Percentiles rank a stretch among this genome's conserved stretches.
phyloP scores from a whole-genome alignment of 495 filamentous ascomycete genomes.

The Pseudevernia furfuracea region DNA sequence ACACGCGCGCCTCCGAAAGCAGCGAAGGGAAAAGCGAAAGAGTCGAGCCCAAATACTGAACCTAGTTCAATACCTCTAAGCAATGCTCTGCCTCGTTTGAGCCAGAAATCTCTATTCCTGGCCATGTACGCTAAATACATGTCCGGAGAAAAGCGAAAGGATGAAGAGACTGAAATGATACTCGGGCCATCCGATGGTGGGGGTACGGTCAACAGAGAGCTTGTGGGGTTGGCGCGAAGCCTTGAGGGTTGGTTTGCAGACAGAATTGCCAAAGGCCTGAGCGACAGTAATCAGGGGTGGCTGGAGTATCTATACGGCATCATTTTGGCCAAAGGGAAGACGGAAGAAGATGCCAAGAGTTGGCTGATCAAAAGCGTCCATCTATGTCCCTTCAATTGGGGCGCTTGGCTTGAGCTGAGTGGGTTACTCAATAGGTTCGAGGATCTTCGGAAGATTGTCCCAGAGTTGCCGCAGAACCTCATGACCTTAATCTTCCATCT shows the following conservation, averaged over 20 bases:
- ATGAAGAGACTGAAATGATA: constrained; percentile 97
- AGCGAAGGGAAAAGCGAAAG: constrained; percentile 48
- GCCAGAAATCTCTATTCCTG: constrained; percentile 88
- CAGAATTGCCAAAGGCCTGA: constrained; percentile 47
- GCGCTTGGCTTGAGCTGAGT: constrained; percentile 83
- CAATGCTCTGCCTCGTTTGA: constrained; percentile 51
- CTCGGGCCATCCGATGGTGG: constrained; percentile 87
- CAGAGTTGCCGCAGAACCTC: constrained; percentile 74
- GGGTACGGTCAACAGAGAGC: constrained; percentile 71
- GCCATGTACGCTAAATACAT: constrained; percentile 88
- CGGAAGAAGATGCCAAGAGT: constrained; percentile 70
- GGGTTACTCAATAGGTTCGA: constrained; percentile 69
- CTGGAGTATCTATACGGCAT: constrained; percentile 94
- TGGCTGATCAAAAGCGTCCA: constrained; percentile 82
- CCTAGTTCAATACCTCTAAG: constrained; percentile 29
- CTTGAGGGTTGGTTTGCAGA: constrained; percentile 71
- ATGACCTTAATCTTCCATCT: constrained; percentile 91
- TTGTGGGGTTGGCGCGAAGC: constrained; percentile 62
- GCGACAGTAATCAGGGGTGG: constrained; percentile 75
- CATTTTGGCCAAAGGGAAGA: constrained; percentile 82
- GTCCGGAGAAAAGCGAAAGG: constrained; percentile 88
- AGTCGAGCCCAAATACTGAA: constrained; percentile 25
- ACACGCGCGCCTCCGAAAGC: constrained; percentile 37
- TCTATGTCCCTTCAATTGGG: constrained; percentile 89
- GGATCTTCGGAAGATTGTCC: constrained; percentile 57